These are phyloP conservation scores for Ocimum tenuiflorum DNA, from an alignment of 257 asterid genomes.

Conservation along the genomic window DNA sequence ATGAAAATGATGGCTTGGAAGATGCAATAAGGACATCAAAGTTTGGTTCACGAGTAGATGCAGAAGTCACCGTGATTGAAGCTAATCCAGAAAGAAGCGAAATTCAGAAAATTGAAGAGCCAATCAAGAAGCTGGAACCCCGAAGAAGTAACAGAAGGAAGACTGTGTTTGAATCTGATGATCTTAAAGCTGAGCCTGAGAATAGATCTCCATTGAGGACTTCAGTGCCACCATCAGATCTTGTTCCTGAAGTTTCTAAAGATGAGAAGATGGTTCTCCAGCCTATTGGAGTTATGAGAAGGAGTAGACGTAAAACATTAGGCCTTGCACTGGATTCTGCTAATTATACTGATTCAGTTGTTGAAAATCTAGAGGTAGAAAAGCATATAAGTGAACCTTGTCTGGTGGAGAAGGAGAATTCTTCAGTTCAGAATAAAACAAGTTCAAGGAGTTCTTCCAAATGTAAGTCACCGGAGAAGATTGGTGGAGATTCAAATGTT, in stretches of 20 bases:
- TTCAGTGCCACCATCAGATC: constrained; percentile 15
- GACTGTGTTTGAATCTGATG: constrained; percentile 10
- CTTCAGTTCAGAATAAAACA: constrained; percentile 13
- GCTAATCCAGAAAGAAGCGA: constrained; percentile 1
- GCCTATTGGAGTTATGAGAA: constrained; percentile 12
- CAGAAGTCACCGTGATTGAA: constrained; percentile 8
- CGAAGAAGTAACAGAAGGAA: constrained; percentile 31
- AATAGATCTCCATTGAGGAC: constrained; percentile 3
- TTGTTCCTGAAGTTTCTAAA: constrained; percentile 13
- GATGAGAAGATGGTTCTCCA: constrained; percentile 13
- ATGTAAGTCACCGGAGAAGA: too few species aligned
- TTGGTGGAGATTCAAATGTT: constrained; percentile 13
- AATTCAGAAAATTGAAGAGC: constrained; percentile 16
- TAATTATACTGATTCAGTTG: neutral
- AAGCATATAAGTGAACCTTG: constrained; percentile 11
- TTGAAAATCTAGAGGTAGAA: constrained; percentile 11
- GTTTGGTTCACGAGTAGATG: constrained; percentile 14
- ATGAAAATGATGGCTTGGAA: constrained; percentile 5
- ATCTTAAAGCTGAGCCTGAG: constrained; percentile 13
- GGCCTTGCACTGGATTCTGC: constrained; percentile 1
- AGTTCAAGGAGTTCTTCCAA: neutral
- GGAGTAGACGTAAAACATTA: constrained; percentile 22
- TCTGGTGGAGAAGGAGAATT: constrained; percentile 9
- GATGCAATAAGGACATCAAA: constrained; percentile 10
- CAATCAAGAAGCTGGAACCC: constrained; percentile 12